Evolutionary conservation across 306 rosid species (phyloP).

Genomic region (Carpinus fangiana): DNA sequence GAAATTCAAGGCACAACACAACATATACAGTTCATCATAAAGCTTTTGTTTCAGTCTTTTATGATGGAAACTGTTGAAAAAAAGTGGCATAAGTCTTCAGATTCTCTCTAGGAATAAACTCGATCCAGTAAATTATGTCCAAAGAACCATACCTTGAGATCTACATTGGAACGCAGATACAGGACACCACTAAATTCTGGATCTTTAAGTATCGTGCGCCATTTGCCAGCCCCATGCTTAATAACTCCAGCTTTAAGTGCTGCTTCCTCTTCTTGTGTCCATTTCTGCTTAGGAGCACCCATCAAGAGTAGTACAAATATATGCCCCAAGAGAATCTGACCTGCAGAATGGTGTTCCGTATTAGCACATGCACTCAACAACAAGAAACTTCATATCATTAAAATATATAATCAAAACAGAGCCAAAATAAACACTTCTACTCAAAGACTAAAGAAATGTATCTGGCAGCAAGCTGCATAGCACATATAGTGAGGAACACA

Average conservation of each 20-base stretch:
- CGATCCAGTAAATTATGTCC: neutral
- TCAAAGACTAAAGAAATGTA: neutral
- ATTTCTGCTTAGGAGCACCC: conserved; percentile 99
- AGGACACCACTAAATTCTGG: conserved; percentile 79
- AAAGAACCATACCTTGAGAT: conserved; percentile 76
- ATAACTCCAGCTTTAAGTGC: conserved; percentile 97
- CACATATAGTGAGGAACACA: neutral
- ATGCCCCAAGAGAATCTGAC: conserved; percentile 23
- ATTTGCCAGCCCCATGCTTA: conserved; percentile 96
- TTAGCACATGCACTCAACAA: conserved; percentile 9
- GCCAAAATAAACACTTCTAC: neutral
- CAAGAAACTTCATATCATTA: neutral
- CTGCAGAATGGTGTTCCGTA: conserved; percentile 25
- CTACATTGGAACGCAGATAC: conserved; percentile 89
- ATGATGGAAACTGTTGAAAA: neutral
- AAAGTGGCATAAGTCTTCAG: neutral
- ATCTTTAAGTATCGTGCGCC: conserved; percentile 96
- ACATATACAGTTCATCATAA: conserved; percentile 15
- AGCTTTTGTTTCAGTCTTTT: conserved; percentile 4
- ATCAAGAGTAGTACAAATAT: conserved; percentile 38
- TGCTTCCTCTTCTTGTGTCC: conserved; percentile 89
- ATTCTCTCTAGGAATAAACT: neutral
- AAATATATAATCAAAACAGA: neutral
- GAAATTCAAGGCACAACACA: no score
- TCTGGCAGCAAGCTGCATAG: neutral